Conservation (phyloP, 345 rosid species). For the Populus nigra region DNA sequence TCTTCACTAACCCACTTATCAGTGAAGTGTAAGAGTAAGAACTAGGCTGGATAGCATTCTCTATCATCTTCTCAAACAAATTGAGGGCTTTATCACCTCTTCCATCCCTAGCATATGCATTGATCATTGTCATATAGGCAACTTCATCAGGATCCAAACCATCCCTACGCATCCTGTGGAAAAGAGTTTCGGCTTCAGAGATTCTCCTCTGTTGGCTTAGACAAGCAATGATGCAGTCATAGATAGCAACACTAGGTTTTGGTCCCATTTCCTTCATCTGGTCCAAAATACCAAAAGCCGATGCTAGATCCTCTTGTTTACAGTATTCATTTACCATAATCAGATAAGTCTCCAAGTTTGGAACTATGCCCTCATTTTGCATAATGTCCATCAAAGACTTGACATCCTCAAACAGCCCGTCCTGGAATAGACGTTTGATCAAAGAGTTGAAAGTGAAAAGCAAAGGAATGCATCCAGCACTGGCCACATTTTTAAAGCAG, state of each 20-base stretch:
- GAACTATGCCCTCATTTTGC: constrained; percentile 44
- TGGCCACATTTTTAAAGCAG: constrained; percentile 38
- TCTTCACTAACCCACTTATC: constrained; percentile 58
- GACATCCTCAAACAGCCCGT: constrained; percentile 39
- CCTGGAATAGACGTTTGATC: constrained; percentile 47
- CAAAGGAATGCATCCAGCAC: constrained; percentile 47
- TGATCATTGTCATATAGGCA: constrained; percentile 66
- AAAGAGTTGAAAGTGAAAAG: constrained; percentile 55
- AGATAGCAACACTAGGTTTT: constrained; percentile 60
- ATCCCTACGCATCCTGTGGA: constrained; percentile 54
- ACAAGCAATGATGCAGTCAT: constrained; percentile 49
- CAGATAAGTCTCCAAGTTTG: constrained; percentile 52
- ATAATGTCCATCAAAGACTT: constrained; percentile 37
- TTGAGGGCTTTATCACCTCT: constrained; percentile 45
- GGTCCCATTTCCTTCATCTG: constrained; percentile 53
- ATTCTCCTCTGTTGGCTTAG: constrained; percentile 44
- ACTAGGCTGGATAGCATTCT: constrained; percentile 44
- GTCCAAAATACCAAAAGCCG: constrained; percentile 41
- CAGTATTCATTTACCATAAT: constrained; percentile 50
- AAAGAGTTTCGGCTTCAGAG: constrained; percentile 53
- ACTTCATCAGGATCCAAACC: constrained; percentile 69
- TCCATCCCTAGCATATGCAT: constrained; percentile 49
- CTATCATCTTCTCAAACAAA: constrained; percentile 56
- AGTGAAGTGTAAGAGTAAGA: constrained; percentile 55
- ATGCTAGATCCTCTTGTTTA: constrained; percentile 39